Base-by-base conservation (phyloP, 768 basidiomycete genomes). In the Leccinum uliginosum region DNA sequence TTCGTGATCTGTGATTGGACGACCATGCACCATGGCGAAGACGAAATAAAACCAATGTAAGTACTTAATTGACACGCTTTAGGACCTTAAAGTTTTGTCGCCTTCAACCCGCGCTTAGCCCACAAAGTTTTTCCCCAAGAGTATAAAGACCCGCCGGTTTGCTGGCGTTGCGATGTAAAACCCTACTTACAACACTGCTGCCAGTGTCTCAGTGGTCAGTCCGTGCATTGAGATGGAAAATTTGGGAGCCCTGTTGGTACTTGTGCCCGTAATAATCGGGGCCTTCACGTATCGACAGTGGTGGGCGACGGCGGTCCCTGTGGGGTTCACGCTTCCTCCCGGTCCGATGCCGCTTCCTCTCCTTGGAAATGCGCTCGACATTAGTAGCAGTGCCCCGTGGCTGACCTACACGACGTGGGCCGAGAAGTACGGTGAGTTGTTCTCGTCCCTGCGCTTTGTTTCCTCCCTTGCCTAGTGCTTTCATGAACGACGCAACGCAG, bases 381-480 rank as follows among this genome's bases (percentile, higher is more conserved):
- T 64, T 24, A 35, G 57, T 43, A 24, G 44, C 14, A 32, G 24
- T 24, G 29, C 24, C 1, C 61, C 63, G 9, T 59, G 59, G 54
- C 14, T 62, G 23, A 64, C 56, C 21, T 60, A 64, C 34, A 54
- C 54, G 26, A 6, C 32, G n/a, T 64, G 63, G 63, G 56, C 54
- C 7, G 21, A 51, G 34, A 4, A 51, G 19, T 51, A 62, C n/a
- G 61, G 63, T 58, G 30, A 46, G 52, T 47, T 10, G 0, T 10
- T 34, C 32, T 3, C 7, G n/a, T 14, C 21, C n/a, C 45, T 30
- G 21, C 3, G 17, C 19, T 3, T 34, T 30, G 4, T 29, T 4
- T 0, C 26, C 27, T 30, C 9, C 27, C 47, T 29, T 10, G 17
- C 10, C 3, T 7, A 46, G n/a, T 53, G 6, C 10, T 12, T 15